phyloP scores from a whole-genome alignment of 228 moss, liverwort and hornwort genomes.

The Sphagnum fallax region DNA sequence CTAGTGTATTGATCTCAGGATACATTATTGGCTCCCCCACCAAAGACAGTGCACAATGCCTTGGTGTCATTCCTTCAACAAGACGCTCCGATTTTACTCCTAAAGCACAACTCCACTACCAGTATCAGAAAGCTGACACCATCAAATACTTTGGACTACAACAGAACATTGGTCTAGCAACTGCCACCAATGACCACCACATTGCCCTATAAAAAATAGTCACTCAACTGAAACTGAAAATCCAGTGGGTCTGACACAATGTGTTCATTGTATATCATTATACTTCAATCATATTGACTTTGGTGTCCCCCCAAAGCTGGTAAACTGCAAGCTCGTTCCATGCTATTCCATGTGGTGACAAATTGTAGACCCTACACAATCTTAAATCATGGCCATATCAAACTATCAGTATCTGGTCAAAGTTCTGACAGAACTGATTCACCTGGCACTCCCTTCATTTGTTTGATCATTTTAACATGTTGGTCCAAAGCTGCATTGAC shows the following conservation, averaged over 20 bases:
- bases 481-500: constrained; percentile 90
- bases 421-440: constrained; percentile 1
- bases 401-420: background rate
- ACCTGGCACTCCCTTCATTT: constrained; percentile 99
- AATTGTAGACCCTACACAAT: too few relatives aligned
- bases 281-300: too few relatives aligned
- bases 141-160: background rate
- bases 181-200: background rate
- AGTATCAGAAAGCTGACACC: background rate
- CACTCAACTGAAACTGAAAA: background rate
- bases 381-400: background rate
- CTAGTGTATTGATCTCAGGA: constrained; percentile 91
- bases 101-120: constrained; percentile 12
- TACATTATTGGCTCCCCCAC: constrained; percentile 99
- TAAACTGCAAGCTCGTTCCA: too few relatives aligned
- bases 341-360: too few relatives aligned
- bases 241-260: too few relatives aligned
- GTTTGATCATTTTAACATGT: constrained; percentile 83
- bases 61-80: constrained; percentile 91
- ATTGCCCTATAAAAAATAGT: background rate
- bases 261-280: too few relatives aligned
- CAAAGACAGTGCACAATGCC: constrained; percentile 93
- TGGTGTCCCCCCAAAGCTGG: too few relatives aligned
- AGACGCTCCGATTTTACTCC: constrained; percentile 93
- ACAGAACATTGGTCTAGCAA: background rate